Percentiles rank a stretch among this genome's conserved stretches.
Evolutionary conservation across 257 asterid species (phyloP).

Genomic region (Lantana camara): DNA sequence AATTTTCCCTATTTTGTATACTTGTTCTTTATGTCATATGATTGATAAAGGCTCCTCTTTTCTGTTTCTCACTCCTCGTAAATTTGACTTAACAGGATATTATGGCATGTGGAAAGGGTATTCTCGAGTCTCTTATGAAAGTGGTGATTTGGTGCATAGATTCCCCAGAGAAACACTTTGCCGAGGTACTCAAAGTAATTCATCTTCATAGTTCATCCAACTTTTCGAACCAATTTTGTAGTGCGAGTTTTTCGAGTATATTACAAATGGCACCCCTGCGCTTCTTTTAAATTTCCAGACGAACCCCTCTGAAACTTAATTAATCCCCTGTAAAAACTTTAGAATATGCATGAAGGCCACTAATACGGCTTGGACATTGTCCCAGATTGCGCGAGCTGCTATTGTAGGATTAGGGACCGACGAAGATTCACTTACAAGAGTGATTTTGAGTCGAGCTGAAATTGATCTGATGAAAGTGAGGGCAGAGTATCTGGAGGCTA

Average conservation of each 20-base stretch:
- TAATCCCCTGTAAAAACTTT: too few species aligned
- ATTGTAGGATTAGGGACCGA: conserved; percentile 76
- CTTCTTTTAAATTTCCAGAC: too few species aligned
- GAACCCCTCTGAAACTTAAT: too few species aligned
- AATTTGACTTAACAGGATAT: conserved; percentile 48
- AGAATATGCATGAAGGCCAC: too few species aligned
- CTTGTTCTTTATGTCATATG: neutral
- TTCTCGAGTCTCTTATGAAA: conserved; percentile 50
- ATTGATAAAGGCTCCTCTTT: neutral
- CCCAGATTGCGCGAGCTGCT: conserved; percentile 63
- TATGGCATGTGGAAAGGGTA: conserved; percentile 51
- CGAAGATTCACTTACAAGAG: conserved; percentile 75
- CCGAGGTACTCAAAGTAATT: conserved; percentile 52
- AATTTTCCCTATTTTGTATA: too few species aligned
- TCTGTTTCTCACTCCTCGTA: neutral
- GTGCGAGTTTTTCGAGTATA: too few species aligned
- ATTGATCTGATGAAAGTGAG: conserved; percentile 69
- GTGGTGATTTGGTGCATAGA: conserved; percentile 71
- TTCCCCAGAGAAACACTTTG: conserved; percentile 80
- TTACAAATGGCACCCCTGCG: too few species aligned
- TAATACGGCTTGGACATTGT: neutral
- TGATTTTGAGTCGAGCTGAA: conserved; percentile 70
- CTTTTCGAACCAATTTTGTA: too few species aligned
- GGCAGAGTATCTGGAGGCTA: conserved; percentile 51
- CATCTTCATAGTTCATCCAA: too few species aligned